A percentile compares a stretch with the other conserved stretches of the same genome.
phyloP scores from a whole-genome alignment of 805 yeast genomes.

The Nakazawaea ernobii region DNA sequence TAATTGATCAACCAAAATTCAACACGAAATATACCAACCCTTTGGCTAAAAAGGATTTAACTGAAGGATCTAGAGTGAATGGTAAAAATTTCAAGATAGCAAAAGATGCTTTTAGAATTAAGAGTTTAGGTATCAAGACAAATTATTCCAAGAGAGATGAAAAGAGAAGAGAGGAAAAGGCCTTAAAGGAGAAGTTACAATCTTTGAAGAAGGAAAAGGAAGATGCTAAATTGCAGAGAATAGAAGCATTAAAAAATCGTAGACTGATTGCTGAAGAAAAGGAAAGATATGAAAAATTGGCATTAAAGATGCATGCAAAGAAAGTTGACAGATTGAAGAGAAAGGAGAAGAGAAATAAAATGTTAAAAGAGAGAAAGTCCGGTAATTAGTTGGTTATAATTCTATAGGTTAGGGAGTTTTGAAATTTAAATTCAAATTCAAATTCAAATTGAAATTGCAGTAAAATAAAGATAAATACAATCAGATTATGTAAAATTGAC shows the following conservation, averaged over 20 bases:
- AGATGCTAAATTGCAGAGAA: slow-evolving; percentile 44
- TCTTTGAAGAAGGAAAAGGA: slow-evolving; percentile 78
- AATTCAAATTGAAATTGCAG: too few relatives aligned
- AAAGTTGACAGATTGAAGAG: slow-evolving; percentile 84
- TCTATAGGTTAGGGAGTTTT: background rate
- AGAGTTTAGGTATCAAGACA: slow-evolving; percentile 50
- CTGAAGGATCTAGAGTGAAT: slow-evolving; percentile 46
- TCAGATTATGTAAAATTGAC: too few relatives aligned
- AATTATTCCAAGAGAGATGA: slow-evolving; percentile 65
- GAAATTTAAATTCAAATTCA: too few relatives aligned
- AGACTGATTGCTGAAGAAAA: slow-evolving; percentile 79
- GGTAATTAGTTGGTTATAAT: slow-evolving; percentile 1
- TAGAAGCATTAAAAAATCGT: slow-evolving; percentile 61
- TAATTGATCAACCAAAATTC: slow-evolving; percentile 4
- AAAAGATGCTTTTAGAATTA: slow-evolving; percentile 64
- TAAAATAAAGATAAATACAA: too few relatives aligned
- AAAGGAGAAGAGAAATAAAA: slow-evolving; percentile 91
- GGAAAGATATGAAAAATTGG: slow-evolving; percentile 80
- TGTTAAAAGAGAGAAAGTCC: slow-evolving; percentile 72
- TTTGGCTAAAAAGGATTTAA: slow-evolving; percentile 5
- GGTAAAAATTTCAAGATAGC: slow-evolving; percentile 71
- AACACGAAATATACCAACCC: slow-evolving; percentile 12
- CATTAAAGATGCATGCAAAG: slow-evolving; percentile 86
- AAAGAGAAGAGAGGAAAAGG: slow-evolving; percentile 59
- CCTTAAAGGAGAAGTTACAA: slow-evolving; percentile 61